Conservation (phyloP, 805 yeast genomes). For the Candida silvatica region DNA sequence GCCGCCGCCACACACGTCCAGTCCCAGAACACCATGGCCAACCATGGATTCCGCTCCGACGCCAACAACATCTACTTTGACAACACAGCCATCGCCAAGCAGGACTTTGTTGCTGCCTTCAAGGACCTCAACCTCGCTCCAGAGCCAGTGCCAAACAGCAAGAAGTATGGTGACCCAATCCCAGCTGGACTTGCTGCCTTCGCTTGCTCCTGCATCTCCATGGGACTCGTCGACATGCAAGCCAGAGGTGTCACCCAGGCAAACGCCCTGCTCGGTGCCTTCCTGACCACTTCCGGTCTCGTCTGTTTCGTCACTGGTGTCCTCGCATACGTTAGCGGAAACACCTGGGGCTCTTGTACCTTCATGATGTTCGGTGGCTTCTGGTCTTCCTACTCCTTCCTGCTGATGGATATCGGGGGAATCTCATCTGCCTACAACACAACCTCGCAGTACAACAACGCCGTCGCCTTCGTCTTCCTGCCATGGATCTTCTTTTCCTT, state of each 20-base stretch:
- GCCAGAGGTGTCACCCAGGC: slow-evolving; percentile 37
- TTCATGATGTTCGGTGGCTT: slow-evolving; percentile 47
- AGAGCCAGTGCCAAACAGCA: slow-evolving; percentile 16
- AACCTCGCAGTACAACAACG: slow-evolving; percentile 29
- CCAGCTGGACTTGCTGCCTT: slow-evolving; percentile 47
- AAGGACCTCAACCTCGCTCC: slow-evolving; percentile 47
- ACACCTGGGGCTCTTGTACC: slow-evolving; percentile 49
- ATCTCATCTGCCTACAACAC: slow-evolving; percentile 30
- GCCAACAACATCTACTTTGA: slow-evolving; percentile 33
- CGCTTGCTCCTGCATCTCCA: slow-evolving; percentile 35
- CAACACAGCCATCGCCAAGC: slow-evolving; percentile 34
- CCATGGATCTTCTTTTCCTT: slow-evolving; percentile 48
- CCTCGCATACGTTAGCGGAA: slow-evolving; percentile 41
- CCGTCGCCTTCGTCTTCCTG: slow-evolving; percentile 38
- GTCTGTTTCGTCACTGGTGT: slow-evolving; percentile 42
- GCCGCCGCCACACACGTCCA: slow-evolving; percentile 21
- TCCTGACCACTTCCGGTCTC: slow-evolving; percentile 40
- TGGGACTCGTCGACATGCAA: slow-evolving; percentile 37
- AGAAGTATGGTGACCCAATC: slow-evolving; percentile 37
- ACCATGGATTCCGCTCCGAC: no score
- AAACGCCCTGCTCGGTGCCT: slow-evolving; percentile 35
- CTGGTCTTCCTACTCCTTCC: slow-evolving; percentile 42
- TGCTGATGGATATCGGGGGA: slow-evolving; percentile 36
- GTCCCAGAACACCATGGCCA: no score
- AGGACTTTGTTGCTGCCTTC: slow-evolving; percentile 54